phyloP scores from a whole-genome alignment of 805 yeast genomes.

The Starmera pachycereana region DNA sequence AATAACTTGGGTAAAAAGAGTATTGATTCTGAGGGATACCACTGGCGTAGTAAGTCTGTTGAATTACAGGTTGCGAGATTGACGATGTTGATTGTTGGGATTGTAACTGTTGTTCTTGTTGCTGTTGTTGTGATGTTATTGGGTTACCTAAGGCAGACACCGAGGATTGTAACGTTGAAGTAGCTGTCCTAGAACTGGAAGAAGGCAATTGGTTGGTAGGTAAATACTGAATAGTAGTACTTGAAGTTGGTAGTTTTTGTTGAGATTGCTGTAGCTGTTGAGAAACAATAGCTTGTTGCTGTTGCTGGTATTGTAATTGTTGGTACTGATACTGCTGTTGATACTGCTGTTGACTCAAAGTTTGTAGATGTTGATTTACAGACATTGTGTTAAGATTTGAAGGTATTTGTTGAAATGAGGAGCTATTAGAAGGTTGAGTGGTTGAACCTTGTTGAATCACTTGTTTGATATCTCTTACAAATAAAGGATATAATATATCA shows the following conservation, averaged over 20 bases:
- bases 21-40: background rate
- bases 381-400: too few relatives aligned
- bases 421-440: slow-evolving; percentile 15
- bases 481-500: slow-evolving; percentile 55
- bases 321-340: background rate
- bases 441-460: slow-evolving; percentile 27
- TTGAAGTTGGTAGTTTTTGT: background rate
- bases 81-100: slow-evolving; percentile 1
- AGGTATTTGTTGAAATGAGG: too few relatives aligned
- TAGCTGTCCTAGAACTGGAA: slow-evolving; percentile 1
- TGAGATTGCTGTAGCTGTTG: background rate
- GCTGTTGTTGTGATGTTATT: slow-evolving; percentile 7
- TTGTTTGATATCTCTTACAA: slow-evolving; percentile 61
- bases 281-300: background rate
- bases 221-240: background rate
- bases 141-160: too few relatives aligned
- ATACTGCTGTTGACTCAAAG: background rate
- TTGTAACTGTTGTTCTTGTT: slow-evolving; percentile 3
- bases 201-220: background rate
- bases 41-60: slow-evolving; percentile 2
- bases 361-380: slow-evolving; percentile 6
- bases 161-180: too few relatives aligned
- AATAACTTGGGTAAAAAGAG: background rate
- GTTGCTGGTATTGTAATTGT: slow-evolving; percentile 1
- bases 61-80: background rate